These are phyloP conservation scores for Paramecium caudatum DNA, from an alignment of 73 alveolate genomes.

Conservation along the genomic window DNA sequence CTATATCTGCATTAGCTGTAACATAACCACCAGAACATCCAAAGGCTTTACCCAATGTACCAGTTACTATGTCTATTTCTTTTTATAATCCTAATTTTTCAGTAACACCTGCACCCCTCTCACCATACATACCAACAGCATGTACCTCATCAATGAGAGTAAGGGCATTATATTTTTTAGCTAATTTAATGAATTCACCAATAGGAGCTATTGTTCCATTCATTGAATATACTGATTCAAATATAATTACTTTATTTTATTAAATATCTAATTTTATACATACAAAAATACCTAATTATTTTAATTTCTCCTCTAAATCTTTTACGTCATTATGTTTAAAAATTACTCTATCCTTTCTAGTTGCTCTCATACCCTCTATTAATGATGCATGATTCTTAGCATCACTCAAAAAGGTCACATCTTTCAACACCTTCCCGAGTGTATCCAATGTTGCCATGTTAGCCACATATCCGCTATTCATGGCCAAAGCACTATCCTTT, in stretches of 20 bases:
- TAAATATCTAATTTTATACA: slow-evolving; percentile 63
- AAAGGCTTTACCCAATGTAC: slow-evolving; percentile 89
- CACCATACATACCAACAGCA: slow-evolving; percentile 91
- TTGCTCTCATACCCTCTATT: slow-evolving; percentile 85
- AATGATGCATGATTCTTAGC: slow-evolving; percentile 88
- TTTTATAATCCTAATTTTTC: slow-evolving; percentile 76
- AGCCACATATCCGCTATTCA: slow-evolving; percentile 88
- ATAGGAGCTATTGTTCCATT: slow-evolving; percentile 84
- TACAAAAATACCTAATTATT: slow-evolving; percentile 58
- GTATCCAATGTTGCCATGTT: slow-evolving; percentile 86
- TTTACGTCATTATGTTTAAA: slow-evolving; percentile 85
- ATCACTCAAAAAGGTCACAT: slow-evolving; percentile 83
- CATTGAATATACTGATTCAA: slow-evolving; percentile 90
- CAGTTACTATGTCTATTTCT: slow-evolving; percentile 80
- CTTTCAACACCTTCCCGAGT: slow-evolving; percentile 78
- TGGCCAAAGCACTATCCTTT: slow-evolving; percentile 82
- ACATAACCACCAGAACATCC: slow-evolving; percentile 92
- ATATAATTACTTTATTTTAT: slow-evolving; percentile 81
- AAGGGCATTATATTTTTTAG: slow-evolving; percentile 83
- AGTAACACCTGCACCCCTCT: slow-evolving; percentile 87
- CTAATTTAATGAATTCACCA: slow-evolving; percentile 78
- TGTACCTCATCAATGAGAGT: slow-evolving; percentile 91
- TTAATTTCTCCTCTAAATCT: slow-evolving; percentile 79
- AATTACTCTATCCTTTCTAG: slow-evolving; percentile 77
- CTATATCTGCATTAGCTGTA: slow-evolving; percentile 75